Conservation (phyloP, 257 asterid genomes). For the Przewalskia tangutica region DNA sequence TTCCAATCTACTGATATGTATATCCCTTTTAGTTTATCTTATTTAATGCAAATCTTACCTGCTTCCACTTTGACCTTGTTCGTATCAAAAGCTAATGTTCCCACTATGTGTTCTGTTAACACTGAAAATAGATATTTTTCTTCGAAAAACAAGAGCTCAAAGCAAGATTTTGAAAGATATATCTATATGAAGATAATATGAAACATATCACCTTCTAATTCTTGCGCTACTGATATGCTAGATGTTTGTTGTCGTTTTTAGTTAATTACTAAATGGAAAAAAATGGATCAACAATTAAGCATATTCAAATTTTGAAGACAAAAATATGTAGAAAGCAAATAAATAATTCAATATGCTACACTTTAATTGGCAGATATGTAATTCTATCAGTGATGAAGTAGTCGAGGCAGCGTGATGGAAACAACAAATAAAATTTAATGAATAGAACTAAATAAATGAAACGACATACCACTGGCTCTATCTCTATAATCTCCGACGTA, state of each 20-base stretch:
- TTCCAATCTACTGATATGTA: neutral
- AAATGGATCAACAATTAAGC: neutral
- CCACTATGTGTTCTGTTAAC: neutral
- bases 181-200: neutral
- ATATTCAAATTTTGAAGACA: neutral
- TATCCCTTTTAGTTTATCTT: neutral
- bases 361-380: too few relatives aligned
- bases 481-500: conserved; percentile 75
- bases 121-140: neutral
- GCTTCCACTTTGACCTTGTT: neutral
- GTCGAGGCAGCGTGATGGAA: conserved; percentile 5
- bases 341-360: neutral
- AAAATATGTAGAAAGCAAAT: neutral
- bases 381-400: neutral
- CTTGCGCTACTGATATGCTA: neutral
- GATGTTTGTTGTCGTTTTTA: neutral
- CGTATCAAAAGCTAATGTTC: neutral
- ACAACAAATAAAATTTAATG: neutral
- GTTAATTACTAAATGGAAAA: neutral
- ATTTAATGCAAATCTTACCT: neutral
- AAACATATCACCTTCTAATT: neutral
- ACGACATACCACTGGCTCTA: conserved; percentile 66
- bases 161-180: neutral
- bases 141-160: neutral
- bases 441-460: conserved; percentile 11